Evolutionary conservation across 1,139 yeast species (phyloP), one percentile per base, ranked within the genome.

Genomic region (Diutina siamensis): DNA sequence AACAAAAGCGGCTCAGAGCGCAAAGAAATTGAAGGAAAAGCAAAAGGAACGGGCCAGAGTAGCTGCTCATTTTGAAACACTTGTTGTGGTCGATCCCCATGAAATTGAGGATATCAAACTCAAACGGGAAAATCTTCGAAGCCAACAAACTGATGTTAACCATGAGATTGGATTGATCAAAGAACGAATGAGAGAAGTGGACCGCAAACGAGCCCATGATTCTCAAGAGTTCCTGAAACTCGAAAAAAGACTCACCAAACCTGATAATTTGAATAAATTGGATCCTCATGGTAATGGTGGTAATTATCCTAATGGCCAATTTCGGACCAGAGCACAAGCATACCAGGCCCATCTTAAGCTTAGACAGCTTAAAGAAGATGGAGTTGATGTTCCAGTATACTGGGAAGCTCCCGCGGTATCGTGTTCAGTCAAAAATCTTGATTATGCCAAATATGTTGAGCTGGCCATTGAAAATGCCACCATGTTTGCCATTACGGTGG

Each of bases 351-450:
- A 38, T 38, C 18, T 13, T 12, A 25, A 25, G 13, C 15, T 38
- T 5, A 25, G 42, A 4, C 13, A 25, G n/a, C 12, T 38, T 2
- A 25, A 25, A 12, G 32, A 22, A 13, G 17, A 15, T 3, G 42
- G 42, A 9, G 32, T 21, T 7, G 9, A 25, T 9, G 42, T 38
- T 17, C 42, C 42, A 3, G 17, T 20, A 9, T 78, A 83, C 47
- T 76, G 68, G 51, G 95, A 83, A 55, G 94, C 95, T 1, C 94
- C 97, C 0, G 65, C 80, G n/a, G 67, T 87, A 35, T 71, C 84
- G 0, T 68, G 94, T 42, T 68, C 74, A 19, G 75, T 80, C 1
- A 68, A 66, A 1, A 73, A 79, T 50, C 60, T 61, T 15, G 56
- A 56, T 4, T 72, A 71, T 55, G 84, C 81, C 1, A 65, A 72